These are phyloP conservation scores for Saccharomycopsis fibuligera DNA, from an alignment of 805 yeast genomes.

Conservation along the genomic window DNA sequence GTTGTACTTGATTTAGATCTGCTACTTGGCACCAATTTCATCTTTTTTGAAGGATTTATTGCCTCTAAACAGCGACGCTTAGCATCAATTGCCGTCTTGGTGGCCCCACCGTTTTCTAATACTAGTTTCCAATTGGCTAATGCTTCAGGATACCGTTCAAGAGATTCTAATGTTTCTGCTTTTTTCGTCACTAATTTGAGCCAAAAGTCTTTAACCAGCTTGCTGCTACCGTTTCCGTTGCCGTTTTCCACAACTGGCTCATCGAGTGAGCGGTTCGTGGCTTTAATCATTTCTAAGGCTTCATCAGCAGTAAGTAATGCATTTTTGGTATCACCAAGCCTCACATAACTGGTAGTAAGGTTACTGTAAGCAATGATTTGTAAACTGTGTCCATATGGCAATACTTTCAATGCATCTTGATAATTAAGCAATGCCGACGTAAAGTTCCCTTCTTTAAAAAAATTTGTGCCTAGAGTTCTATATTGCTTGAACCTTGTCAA, in stretches of 20 bases:
- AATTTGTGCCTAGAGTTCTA: constrained; percentile 42
- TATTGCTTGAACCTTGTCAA: constrained; percentile 26
- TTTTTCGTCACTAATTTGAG: constrained; percentile 58
- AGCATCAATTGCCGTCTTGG: constrained; percentile 66
- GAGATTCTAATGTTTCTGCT: constrained; percentile 80
- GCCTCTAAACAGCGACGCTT: constrained; percentile 69
- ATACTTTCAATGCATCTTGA: constrained; percentile 43
- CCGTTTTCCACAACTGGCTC: constrained; percentile 39
- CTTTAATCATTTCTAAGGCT: constrained; percentile 28
- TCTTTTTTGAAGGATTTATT: constrained; percentile 47
- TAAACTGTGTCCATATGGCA: constrained; percentile 61
- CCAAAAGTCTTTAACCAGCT: constrained; percentile 64
- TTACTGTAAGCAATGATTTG: constrained; percentile 70
- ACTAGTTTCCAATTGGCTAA: constrained; percentile 53
- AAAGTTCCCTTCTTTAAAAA: constrained; percentile 81
- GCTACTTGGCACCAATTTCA: no score
- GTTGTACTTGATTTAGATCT: constrained; percentile 2
- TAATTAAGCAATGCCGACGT: constrained; percentile 56
- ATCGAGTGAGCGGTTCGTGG: constrained; percentile 20
- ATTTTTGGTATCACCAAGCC: constrained; percentile 57
- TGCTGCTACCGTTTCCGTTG: no score
- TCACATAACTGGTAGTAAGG: constrained; percentile 58
- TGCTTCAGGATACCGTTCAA: constrained; percentile 66
- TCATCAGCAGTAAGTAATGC: constrained; percentile 29
- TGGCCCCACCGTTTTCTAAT: constrained; percentile 61